Conservation (phyloP, 2,329 filamentous ascomycete genomes). For the Pseudogymnoascus sp. region DNA sequence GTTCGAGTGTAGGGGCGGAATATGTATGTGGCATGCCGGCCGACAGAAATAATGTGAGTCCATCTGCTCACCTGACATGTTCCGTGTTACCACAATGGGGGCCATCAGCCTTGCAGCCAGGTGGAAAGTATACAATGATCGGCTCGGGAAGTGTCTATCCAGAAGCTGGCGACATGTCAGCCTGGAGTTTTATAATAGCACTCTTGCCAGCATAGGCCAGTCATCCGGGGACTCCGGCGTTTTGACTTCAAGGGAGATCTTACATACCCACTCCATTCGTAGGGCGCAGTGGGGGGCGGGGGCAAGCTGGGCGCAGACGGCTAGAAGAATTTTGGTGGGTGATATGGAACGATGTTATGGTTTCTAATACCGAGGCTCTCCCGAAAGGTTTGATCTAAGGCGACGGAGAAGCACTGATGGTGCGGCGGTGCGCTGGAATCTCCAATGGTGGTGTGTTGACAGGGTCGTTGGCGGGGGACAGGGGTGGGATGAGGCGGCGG, state of each 20-base stretch:
- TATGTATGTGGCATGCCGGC: not conserved
- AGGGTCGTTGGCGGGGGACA: not conserved
- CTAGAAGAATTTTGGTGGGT: not conserved
- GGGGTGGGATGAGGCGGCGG: not conserved
- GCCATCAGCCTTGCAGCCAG: not conserved
- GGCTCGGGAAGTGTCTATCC: not conserved
- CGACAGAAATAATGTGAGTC: not conserved
- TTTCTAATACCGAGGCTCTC: not conserved
- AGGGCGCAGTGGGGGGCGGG: not conserved
- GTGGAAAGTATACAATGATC: not conserved
- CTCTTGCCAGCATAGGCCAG: not conserved
- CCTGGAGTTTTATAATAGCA: conserved; percentile 6
- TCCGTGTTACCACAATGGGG: not conserved
- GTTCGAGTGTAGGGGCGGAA: not conserved
- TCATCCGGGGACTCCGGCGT: not conserved
- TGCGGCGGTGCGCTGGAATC: not conserved
- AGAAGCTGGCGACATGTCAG: not conserved
- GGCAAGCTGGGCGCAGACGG: not conserved
- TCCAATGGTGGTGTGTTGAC: not conserved
- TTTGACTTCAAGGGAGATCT: not conserved
- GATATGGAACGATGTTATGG: not conserved
- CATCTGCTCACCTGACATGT: not conserved
- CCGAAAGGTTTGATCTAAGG: not conserved
- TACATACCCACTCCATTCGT: not conserved
- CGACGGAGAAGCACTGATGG: not conserved